Conservation (phyloP, 2,329 filamentous ascomycete species). For the Calonectria hawksworthii region DNA sequence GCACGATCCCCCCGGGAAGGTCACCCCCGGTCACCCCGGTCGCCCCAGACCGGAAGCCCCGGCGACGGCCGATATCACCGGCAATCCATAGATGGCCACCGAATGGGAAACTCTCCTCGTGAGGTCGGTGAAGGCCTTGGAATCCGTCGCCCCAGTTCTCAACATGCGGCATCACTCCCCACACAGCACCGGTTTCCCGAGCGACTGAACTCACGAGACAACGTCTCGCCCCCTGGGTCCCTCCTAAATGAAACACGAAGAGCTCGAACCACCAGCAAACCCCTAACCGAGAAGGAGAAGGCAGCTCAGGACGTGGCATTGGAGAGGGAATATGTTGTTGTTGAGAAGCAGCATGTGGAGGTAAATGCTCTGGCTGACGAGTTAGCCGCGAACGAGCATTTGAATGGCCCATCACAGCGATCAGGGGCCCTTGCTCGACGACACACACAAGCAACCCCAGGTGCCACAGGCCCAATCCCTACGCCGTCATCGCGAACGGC, state of each 20-base stretch:
- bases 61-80: constrained; percentile 53
- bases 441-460: constrained; percentile 80
- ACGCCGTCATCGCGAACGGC: constrained; percentile 78
- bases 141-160: constrained; percentile 62
- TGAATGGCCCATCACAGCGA: constrained; percentile 68
- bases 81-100: constrained; percentile 46
- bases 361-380: constrained; percentile 98
- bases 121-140: constrained; percentile 65
- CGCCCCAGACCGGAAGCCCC: constrained; percentile 60
- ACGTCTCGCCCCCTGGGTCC: constrained; percentile 43
- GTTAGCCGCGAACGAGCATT: constrained; percentile 84
- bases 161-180: constrained; percentile 65
- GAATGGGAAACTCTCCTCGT: constrained; percentile 59
- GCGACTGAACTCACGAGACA: constrained; percentile 40
- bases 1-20: constrained; percentile 59
- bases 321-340: constrained; percentile 94
- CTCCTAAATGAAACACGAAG: constrained; percentile 52
- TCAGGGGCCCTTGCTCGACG: constrained; percentile 78
- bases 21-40: constrained; percentile 57
- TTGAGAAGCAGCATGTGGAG: constrained; percentile 95
- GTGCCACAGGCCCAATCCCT: constrained; percentile 78
- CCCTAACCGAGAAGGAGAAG: constrained; percentile 71
- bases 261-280: constrained; percentile 45
- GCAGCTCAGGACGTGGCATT: constrained; percentile 90
- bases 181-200: constrained; percentile 53